Conservation (phyloP, 768 basidiomycete genomes). For the Cubamyces sp. region DNA sequence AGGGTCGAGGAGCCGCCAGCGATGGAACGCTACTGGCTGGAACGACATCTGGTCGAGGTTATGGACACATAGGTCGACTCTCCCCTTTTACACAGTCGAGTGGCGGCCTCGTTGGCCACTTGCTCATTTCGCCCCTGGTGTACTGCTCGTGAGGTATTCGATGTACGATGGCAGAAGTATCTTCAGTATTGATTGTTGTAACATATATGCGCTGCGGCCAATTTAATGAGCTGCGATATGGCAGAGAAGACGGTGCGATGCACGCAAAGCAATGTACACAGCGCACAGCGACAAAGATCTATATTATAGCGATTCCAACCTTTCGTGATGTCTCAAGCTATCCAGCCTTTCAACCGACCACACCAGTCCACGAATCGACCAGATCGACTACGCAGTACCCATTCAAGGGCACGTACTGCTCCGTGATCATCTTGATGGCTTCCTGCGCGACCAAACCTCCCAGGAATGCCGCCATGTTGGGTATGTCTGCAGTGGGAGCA, state of each 20-base stretch:
- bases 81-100: too few species aligned
- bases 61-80: too few species aligned
- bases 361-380: slow-evolving; percentile 76
- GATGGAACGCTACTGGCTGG: too few species aligned
- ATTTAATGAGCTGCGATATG: too few species aligned
- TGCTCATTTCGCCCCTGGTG: too few species aligned
- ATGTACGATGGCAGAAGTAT: too few species aligned
- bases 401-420: slow-evolving; percentile 90
- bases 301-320: not conserved
- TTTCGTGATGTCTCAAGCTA: not conserved
- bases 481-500: slow-evolving; percentile 82
- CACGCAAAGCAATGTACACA: slow-evolving; percentile 16
- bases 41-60: too few species aligned
- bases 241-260: not conserved
- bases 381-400: slow-evolving; percentile 87
- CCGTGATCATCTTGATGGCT: slow-evolving; percentile 95
- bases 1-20: too few species aligned
- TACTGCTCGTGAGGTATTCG: too few species aligned
- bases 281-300: slow-evolving; percentile 9
- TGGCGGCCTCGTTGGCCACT: too few species aligned
- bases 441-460: slow-evolving; percentile 97
- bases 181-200: too few species aligned
- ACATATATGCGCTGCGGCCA: too few species aligned
- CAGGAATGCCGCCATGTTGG: slow-evolving; percentile 91
- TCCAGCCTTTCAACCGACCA: slow-evolving; percentile 36